phyloP scores from a whole-genome alignment of 768 basidiomycete species.

The Postia placenta region DNA sequence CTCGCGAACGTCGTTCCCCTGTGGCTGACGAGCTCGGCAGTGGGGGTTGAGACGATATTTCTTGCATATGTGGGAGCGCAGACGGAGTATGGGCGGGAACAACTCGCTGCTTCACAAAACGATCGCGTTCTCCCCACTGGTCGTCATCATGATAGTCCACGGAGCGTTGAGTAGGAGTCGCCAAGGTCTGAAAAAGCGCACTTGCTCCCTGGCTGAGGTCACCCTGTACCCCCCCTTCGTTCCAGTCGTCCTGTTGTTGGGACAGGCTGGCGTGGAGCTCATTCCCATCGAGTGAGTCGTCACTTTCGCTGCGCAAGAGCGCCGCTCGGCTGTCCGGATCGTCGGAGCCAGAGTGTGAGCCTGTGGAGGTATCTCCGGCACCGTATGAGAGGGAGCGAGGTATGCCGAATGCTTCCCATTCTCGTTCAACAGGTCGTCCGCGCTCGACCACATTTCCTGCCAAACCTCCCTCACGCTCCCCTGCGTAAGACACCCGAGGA shows the following conservation, averaged over 20 bases:
- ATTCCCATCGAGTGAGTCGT: slow-evolving; percentile 12
- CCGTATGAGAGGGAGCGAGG: slow-evolving; percentile 23
- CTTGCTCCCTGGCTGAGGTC: slow-evolving; percentile 41
- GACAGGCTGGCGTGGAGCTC: slow-evolving; percentile 37
- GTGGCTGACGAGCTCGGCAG: too few relatives aligned
- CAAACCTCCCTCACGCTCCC: too few relatives aligned
- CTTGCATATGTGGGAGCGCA: too few relatives aligned
- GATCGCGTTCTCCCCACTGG: too few relatives aligned
- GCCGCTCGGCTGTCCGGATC: slow-evolving; percentile 2
- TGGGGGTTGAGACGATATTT: too few relatives aligned
- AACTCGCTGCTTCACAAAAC: too few relatives aligned
- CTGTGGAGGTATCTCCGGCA: slow-evolving; percentile 9
- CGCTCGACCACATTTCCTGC: too few relatives aligned
- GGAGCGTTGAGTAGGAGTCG: slow-evolving; percentile 19
- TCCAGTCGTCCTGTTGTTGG: slow-evolving; percentile 17
- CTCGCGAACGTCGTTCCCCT: not conserved
- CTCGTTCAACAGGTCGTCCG: slow-evolving; percentile 14
- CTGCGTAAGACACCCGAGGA: too few relatives aligned
- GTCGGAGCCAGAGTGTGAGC: slow-evolving; percentile 5
- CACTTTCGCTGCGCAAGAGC: slow-evolving; percentile 8
- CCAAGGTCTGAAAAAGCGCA: slow-evolving; percentile 38
- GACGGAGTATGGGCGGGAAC: too few relatives aligned
- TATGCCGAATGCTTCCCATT: slow-evolving; percentile 23
- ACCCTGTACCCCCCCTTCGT: slow-evolving; percentile 22
- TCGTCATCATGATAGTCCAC: not conserved